Base-by-base conservation (phyloP, 805 yeast genomes). In the Hanseniaspora nectarophila region DNA sequence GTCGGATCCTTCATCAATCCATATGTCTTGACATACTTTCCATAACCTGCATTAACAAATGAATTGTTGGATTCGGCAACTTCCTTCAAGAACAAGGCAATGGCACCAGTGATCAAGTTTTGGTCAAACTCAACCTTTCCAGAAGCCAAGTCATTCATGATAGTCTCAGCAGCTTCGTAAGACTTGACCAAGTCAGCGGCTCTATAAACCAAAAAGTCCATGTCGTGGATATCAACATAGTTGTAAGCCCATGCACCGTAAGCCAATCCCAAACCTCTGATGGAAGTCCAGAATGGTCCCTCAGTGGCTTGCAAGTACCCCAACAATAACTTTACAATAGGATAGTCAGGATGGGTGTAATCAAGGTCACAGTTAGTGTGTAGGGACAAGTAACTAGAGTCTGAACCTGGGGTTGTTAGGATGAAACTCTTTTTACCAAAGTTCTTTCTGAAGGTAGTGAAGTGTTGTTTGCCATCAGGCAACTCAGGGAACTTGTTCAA, bases 201-300 rank as follows among this genome's bases (percentile, higher is more conserved):
- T 56, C 96, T 75, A 60, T 85, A 85, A 18, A 90, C 74, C 43
- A 72, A 73, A 60, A 81, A 85, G 4, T 73, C 71, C 56, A 90
- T 65, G 50, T 73, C 76, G 3, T 94, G 90, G 38, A 76, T 68
- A 58, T 87, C 95, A 12, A 76, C 61, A 56, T 75, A 73, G 45
- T 77, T 72, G 42, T 72, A 62, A 58, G 86, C 71, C 51, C 70
- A 72, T 1, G 90, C 92, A 35, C 96, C 97, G 64, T 92, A 92
- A 0, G 97, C 97, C 40, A 85, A 70, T 2, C 98, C 98, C 1
- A 88, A 75, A 38, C 98, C 98, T 67, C 98, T 77, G 32, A 92
- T 85, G 53, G 94, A 95, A 60, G 86, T 77, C 97, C 97, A 90
- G 56, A 90, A 82, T 33, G 97, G 98, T 2, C 98, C 98, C 65